These are phyloP conservation scores for Mitragyna speciosa DNA, from an alignment of 257 asterid species.

Conservation along the genomic window DNA sequence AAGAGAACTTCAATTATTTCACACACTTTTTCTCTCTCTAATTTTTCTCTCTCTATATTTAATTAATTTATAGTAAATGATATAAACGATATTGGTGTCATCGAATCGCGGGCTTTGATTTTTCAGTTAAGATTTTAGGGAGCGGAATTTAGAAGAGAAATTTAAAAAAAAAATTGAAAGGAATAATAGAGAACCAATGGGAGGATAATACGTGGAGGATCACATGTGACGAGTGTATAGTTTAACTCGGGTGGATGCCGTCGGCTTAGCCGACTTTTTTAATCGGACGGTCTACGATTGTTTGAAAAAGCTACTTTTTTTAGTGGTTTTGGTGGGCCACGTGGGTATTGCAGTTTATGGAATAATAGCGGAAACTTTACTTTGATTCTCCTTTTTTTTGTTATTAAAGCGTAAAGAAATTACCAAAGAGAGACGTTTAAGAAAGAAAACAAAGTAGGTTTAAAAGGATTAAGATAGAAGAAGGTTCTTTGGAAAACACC, in stretches of 20 bases:
- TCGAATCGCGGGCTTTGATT: slow-evolving; percentile 5
- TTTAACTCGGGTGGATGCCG: slow-evolving; percentile 1
- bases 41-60: background rate
- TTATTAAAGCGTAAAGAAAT: no score
- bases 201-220: slow-evolving; percentile 16
- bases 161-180: background rate
- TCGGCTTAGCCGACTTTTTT: slow-evolving; percentile 28
- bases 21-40: slow-evolving; percentile 3
- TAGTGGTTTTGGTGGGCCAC: slow-evolving; percentile 21
- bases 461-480: no score
- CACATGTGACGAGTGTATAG: slow-evolving; percentile 5
- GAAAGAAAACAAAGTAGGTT: background rate
- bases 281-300: slow-evolving; percentile 18
- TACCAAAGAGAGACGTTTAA: background rate
- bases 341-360: slow-evolving; percentile 1
- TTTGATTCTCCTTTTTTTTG: background rate
- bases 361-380: background rate
- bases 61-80: background rate
- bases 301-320: background rate
- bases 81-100: background rate
- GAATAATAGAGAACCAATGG: background rate
- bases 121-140: slow-evolving; percentile 6
- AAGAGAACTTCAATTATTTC: background rate
- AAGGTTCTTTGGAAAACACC: no score
- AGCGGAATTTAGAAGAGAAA: background rate